phyloP scores from a whole-genome alignment of 2,329 filamentous ascomycete genomes.

The Sporothrix euskadiensis region DNA sequence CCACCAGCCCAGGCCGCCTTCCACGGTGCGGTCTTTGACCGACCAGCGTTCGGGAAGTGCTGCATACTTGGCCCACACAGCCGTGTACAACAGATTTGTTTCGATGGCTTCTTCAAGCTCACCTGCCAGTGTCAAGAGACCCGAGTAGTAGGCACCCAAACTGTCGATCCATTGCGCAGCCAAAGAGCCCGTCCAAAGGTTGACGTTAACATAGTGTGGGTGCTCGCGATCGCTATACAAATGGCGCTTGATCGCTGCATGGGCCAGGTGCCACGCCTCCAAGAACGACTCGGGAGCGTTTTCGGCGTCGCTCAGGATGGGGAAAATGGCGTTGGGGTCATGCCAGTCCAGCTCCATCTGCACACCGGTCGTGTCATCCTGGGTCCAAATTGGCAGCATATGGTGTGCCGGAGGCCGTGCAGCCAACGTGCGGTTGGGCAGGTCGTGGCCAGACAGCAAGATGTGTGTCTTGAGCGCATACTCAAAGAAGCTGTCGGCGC shows the following conservation, averaged over 20 bases:
- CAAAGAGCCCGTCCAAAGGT: slow-evolving; percentile 82
- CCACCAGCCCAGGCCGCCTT: slow-evolving; percentile 90
- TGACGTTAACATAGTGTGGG: slow-evolving; percentile 89
- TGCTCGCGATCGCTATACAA: slow-evolving; percentile 83
- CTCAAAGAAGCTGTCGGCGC: slow-evolving; percentile 97
- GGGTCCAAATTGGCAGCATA: slow-evolving; percentile 1
- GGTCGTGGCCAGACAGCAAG: slow-evolving; percentile 73
- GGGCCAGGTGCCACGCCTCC: slow-evolving; percentile 79
- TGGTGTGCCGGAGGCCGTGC: slow-evolving; percentile 14
- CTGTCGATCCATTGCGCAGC: slow-evolving; percentile 96
- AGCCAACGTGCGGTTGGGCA: slow-evolving; percentile 52
- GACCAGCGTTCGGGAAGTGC: slow-evolving; percentile 95
- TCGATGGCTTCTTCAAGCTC: slow-evolving; percentile 89
- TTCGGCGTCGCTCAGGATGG: slow-evolving; percentile 62
- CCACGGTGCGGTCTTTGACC: slow-evolving; percentile 76
- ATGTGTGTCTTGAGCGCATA: slow-evolving; percentile 96
- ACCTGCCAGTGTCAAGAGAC: slow-evolving; percentile 79
- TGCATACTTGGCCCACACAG: slow-evolving; percentile 92
- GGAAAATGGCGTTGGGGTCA: slow-evolving; percentile 64
- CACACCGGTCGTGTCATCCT: not conserved
- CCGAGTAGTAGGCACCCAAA: slow-evolving; percentile 91
- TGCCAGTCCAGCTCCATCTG: slow-evolving; percentile 47
- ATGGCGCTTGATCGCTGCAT: slow-evolving; percentile 84
- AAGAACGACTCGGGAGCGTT: slow-evolving; percentile 78
- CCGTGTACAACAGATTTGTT: slow-evolving; percentile 86